Percentiles rank a stretch among this genome's conserved stretches.
Conservation (phyloP, 2,329 filamentous ascomycete species). For the Cryoendolithus antarcticus region DNA sequence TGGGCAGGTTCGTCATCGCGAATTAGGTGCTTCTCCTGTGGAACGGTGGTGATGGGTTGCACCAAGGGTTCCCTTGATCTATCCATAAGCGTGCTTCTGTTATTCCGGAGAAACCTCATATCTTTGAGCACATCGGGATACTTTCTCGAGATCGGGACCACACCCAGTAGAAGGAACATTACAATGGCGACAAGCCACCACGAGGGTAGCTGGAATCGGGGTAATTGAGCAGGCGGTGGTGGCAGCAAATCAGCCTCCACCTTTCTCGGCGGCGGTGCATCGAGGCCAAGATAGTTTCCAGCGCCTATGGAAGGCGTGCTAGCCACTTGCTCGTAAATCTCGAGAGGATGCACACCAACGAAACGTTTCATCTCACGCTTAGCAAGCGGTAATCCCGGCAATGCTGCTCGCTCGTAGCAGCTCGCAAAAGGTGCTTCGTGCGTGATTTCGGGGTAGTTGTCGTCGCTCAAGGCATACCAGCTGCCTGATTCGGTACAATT, state of each 20-base stretch:
- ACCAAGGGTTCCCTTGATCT: no score
- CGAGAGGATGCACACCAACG: slow-evolving; percentile 20
- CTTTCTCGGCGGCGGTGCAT: slow-evolving; percentile 6
- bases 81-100: no score
- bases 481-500: slow-evolving; percentile 77
- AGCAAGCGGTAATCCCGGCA: slow-evolving; percentile 4
- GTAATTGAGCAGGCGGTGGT: background rate
- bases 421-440: slow-evolving; percentile 49
- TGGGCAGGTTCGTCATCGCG: slow-evolving; percentile 23
- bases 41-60: no score
- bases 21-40: slow-evolving; percentile 9
- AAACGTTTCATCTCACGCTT: slow-evolving; percentile 10
- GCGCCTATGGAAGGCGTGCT: slow-evolving; percentile 9
- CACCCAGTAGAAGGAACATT: no score
- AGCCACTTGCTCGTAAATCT: slow-evolving; percentile 4
- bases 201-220: slow-evolving; percentile 2
- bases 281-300: slow-evolving; percentile 11
- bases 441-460: slow-evolving; percentile 72
- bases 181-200: no score
- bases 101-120: no score
- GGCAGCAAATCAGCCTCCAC: background rate
- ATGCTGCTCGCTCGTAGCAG: slow-evolving; percentile 34
- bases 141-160: no score
- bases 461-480: slow-evolving; percentile 89
- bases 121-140: no score